Conservation (phyloP, 805 yeast genomes). For the Candida sanyiensis region DNA sequence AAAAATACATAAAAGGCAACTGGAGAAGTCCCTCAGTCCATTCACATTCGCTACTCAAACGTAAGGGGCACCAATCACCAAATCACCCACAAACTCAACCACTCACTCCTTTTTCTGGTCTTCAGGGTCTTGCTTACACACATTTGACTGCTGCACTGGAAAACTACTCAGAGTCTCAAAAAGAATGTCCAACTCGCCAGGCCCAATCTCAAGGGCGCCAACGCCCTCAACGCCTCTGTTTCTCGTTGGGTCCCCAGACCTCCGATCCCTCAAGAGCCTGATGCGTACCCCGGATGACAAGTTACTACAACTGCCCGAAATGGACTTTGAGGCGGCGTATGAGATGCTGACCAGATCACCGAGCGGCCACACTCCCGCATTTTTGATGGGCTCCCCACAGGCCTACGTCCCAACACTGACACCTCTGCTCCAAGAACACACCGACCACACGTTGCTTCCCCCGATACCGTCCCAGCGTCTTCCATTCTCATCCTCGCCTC, state of each 20-base stretch:
- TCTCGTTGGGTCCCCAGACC: slow-evolving; percentile 13
- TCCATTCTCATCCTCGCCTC: neutral
- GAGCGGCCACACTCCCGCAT: slow-evolving; percentile 8
- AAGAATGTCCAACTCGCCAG: slow-evolving; percentile 5
- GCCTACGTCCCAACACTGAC: slow-evolving; percentile 3
- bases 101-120: neutral
- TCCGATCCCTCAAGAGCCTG: slow-evolving; percentile 5
- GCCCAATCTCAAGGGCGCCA: slow-evolving; percentile 4
- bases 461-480: neutral
- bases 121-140: neutral
- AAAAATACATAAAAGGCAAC: no score
- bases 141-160: neutral
- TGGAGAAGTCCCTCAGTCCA: no score
- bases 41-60: no score
- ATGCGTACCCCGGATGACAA: slow-evolving; percentile 6
- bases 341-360: slow-evolving; percentile 25
- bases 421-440: neutral
- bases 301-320: slow-evolving; percentile 17
- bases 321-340: slow-evolving; percentile 28
- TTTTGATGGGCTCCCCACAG: slow-evolving; percentile 1
- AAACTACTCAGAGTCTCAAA: no score
- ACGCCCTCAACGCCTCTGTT: slow-evolving; percentile 15
- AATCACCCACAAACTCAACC: neutral
- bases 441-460: neutral
- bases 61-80: no score